Percentiles rank a stretch among this genome's conserved stretches.
phyloP scores from a whole-genome alignment of 805 yeast genomes.

The Kazachstania martiniae region DNA sequence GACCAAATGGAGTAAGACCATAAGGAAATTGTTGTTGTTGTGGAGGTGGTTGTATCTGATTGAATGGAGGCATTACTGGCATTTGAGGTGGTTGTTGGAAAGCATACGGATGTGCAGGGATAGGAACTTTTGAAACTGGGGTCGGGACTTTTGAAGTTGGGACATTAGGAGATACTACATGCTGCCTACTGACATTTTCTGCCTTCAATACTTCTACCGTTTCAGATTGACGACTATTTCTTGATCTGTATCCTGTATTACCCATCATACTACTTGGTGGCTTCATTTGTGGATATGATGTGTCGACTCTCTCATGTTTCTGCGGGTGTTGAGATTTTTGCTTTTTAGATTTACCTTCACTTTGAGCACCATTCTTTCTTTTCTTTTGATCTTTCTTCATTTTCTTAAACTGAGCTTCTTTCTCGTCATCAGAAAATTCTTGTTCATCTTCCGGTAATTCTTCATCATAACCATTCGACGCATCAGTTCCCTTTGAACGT shows the following conservation, averaged over 20 bases:
- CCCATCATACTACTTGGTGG: conserved; percentile 9
- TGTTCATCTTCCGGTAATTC: conserved; percentile 89
- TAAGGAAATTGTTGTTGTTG: conserved; percentile 1
- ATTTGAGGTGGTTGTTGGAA: not conserved
- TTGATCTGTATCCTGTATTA: conserved; percentile 5
- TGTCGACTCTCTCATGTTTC: too few species aligned
- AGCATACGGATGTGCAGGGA: not conserved
- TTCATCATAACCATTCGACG: conserved; percentile 90
- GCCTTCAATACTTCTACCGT: not conserved
- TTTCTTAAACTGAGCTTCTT: conserved; percentile 61
- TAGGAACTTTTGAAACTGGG: not conserved
- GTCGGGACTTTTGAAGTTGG: conserved; percentile 1
- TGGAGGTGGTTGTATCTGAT: not conserved
- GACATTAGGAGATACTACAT: conserved; percentile 2
- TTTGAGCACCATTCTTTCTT: conserved; percentile 27
- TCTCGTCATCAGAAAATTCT: conserved; percentile 91
- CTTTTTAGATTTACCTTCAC: conserved; percentile 3
- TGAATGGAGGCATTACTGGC: not conserved
- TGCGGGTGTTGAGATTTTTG: conserved; percentile 1
- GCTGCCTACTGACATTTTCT: not conserved
- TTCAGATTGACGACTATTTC: conserved; percentile 3
- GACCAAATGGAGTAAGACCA: not conserved
- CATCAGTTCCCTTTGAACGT: conserved; percentile 77
- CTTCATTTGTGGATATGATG: conserved; percentile 6
- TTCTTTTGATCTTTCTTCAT: conserved; percentile 50